phyloP scores from a whole-genome alignment of 2,329 filamentous ascomycete genomes.

The Diplocarpon mali region DNA sequence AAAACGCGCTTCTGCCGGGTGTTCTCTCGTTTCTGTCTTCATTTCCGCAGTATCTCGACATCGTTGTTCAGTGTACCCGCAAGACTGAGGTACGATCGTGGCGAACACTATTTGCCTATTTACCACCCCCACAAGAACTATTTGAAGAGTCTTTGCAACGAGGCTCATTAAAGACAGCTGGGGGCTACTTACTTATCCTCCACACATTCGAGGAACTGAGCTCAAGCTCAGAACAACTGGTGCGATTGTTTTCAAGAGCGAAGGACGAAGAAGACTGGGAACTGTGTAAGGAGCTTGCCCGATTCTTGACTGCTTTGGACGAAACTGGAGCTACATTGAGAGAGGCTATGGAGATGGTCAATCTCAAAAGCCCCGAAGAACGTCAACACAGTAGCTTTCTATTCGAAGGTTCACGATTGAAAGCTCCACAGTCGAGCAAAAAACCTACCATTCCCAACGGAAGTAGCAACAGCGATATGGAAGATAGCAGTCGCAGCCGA shows the following conservation, averaged over 20 bases:
- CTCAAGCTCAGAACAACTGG: constrained; percentile 63
- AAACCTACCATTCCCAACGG: constrained; percentile 22
- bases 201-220: constrained; percentile 68
- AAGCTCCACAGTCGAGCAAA: constrained; percentile 17
- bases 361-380: constrained; percentile 31
- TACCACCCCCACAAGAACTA: constrained; percentile 80
- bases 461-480: constrained; percentile 27
- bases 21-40: constrained; percentile 56
- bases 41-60: constrained; percentile 80
- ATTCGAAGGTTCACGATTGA: constrained; percentile 29
- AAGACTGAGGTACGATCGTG: constrained; percentile 95
- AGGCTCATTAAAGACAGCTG: constrained; percentile 85
- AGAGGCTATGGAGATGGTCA: constrained; percentile 56
- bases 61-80: constrained; percentile 90
- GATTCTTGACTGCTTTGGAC: constrained; percentile 91
- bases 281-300: constrained; percentile 82
- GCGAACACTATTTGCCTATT: constrained; percentile 83
- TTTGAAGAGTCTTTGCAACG: constrained; percentile 86
- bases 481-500: constrained; percentile 20
- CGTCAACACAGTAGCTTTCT: constrained; percentile 29
- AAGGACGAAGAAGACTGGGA: constrained; percentile 88
- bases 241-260: constrained; percentile 69
- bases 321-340: constrained; percentile 70
- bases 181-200: constrained; percentile 88
- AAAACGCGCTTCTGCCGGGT: constrained; percentile 52